Evolutionary conservation across 208 protist genomes (phyloP).

Genomic region (Crithidia fasciculata): DNA sequence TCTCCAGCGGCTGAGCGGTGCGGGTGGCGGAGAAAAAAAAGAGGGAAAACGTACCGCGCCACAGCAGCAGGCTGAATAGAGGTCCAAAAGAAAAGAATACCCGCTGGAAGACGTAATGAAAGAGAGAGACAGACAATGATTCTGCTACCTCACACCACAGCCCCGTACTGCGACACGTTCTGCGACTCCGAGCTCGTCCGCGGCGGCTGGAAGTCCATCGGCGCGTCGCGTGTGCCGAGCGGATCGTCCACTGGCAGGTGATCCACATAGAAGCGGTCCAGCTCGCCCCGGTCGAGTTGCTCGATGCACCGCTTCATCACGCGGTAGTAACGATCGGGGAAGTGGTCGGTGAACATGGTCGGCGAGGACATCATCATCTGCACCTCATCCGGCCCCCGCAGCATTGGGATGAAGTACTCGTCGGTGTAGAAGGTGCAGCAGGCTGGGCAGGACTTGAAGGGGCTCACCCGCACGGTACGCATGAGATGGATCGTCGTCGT

Average conservation of each 20-base stretch:
- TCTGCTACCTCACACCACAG: neutral
- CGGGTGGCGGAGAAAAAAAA: too few relatives aligned
- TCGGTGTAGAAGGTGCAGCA: slow-evolving; percentile 43
- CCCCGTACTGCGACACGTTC: slow-evolving; percentile 8
- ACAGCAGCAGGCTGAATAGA: too few relatives aligned
- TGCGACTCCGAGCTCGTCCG: slow-evolving; percentile 3
- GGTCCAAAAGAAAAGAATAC: too few relatives aligned
- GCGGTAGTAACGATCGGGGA: slow-evolving; percentile 80
- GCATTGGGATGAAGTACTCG: slow-evolving; percentile 66
- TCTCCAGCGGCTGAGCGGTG: too few relatives aligned
- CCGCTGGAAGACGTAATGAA: too few relatives aligned
- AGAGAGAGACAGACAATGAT: too few relatives aligned
- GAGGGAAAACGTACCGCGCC: too few relatives aligned
- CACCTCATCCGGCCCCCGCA: slow-evolving; percentile 60
- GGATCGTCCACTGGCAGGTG: slow-evolving; percentile 7
- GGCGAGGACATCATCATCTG: slow-evolving; percentile 72
- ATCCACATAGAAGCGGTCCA: slow-evolving; percentile 79
- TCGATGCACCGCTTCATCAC: slow-evolving; percentile 47
- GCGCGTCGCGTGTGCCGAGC: slow-evolving; percentile 17
- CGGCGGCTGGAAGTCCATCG: slow-evolving; percentile 30
- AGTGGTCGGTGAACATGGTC: slow-evolving; percentile 87
- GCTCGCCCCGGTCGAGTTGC: slow-evolving; percentile 56
- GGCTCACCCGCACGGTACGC: slow-evolving; percentile 56
- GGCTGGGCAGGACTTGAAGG: slow-evolving; percentile 6
- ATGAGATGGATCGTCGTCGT: slow-evolving; percentile 71